phyloP scores from a whole-genome alignment of 495 filamentous ascomycete species.

The Neurospora tetrasperma region DNA sequence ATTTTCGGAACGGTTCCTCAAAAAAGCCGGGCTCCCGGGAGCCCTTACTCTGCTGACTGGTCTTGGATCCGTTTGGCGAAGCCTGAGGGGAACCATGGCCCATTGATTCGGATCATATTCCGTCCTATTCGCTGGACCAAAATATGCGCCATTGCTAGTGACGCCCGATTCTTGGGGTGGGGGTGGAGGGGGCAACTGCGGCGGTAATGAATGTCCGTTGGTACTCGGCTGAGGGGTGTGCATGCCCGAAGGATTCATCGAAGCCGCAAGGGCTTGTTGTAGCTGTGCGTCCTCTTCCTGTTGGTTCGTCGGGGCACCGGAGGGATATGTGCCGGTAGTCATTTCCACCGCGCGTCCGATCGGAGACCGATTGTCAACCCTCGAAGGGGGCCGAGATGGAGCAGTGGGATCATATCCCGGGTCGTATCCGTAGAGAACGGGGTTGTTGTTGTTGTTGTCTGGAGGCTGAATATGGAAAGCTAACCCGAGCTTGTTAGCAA shows the following conservation, averaged over 20 bases:
- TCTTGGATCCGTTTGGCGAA: constrained; percentile 14
- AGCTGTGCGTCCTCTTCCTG: constrained; percentile 29
- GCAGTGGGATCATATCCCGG: constrained; percentile 31
- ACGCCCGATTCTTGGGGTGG: constrained; percentile 37
- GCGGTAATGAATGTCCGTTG: constrained; percentile 27
- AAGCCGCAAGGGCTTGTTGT: constrained; percentile 26
- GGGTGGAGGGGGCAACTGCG: constrained; percentile 24
- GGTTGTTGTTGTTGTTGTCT: constrained; percentile 25
- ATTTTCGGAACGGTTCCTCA: constrained; percentile 44
- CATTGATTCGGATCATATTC: constrained; percentile 64
- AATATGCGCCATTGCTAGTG: constrained; percentile 32
- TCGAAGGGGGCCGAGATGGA: constrained; percentile 61
- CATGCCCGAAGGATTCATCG: constrained; percentile 9
- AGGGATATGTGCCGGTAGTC: constrained; percentile 18
- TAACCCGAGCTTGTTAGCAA: constrained; percentile 13
- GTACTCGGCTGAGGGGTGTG: constrained; percentile 22
- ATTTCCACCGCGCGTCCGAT: constrained; percentile 32
- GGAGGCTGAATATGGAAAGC: constrained; percentile 49
- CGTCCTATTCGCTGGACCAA: constrained; percentile 62
- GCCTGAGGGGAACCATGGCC: constrained; percentile 52
- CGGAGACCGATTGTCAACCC: constrained; percentile 44
- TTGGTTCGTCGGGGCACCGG: constrained; percentile 6
- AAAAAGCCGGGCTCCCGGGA: constrained; percentile 53
- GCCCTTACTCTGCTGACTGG: constrained; percentile 47
- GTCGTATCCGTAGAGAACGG: constrained; percentile 30